Percentiles rank a stretch among this genome's conserved stretches.
These are phyloP conservation scores for Esteya vermicola DNA, from an alignment of 2,329 filamentous ascomycete genomes.

Conservation along the genomic window DNA sequence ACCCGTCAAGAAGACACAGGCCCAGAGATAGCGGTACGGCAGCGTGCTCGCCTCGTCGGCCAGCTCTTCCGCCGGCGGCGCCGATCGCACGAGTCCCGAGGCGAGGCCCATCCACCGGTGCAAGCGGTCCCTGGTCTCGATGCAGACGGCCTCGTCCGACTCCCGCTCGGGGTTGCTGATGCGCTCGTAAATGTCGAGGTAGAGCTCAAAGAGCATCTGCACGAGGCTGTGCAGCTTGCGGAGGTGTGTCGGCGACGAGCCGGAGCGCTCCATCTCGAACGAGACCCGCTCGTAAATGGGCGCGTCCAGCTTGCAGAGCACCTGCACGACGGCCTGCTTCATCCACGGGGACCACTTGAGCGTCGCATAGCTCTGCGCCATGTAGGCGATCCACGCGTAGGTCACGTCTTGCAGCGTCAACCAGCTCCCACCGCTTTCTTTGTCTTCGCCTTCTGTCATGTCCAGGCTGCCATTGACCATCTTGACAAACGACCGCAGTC, in stretches of 20 bases:
- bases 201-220: slow-evolving; percentile 47
- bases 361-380: slow-evolving; percentile 36
- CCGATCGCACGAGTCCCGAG: slow-evolving; percentile 28
- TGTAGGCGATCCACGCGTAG: slow-evolving; percentile 40
- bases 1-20: slow-evolving; percentile 37
- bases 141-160: slow-evolving; percentile 31
- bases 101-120: slow-evolving; percentile 37
- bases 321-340: slow-evolving; percentile 41
- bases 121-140: slow-evolving; percentile 34
- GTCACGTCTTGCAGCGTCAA: slow-evolving; percentile 41
- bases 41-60: slow-evolving; percentile 12
- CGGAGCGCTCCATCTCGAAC: slow-evolving; percentile 19
- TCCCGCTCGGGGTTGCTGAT: slow-evolving; percentile 42
- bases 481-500: slow-evolving; percentile 36
- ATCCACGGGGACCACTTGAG: slow-evolving; percentile 43
- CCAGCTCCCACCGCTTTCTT: no score
- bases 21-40: slow-evolving; percentile 42
- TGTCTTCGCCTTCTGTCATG: no score
- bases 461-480: slow-evolving; percentile 28
- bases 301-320: slow-evolving; percentile 39
- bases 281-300: slow-evolving; percentile 32
- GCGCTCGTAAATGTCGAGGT: slow-evolving; percentile 45
- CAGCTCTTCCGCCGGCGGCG: slow-evolving; percentile 20
- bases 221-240: slow-evolving; percentile 30
- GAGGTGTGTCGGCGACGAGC: slow-evolving; percentile 7